Percentiles rank a stretch among this genome's conserved stretches.
These are phyloP conservation scores for Curvularia spicifera DNA, from an alignment of 2,329 filamentous ascomycete genomes.

Conservation along the genomic window DNA sequence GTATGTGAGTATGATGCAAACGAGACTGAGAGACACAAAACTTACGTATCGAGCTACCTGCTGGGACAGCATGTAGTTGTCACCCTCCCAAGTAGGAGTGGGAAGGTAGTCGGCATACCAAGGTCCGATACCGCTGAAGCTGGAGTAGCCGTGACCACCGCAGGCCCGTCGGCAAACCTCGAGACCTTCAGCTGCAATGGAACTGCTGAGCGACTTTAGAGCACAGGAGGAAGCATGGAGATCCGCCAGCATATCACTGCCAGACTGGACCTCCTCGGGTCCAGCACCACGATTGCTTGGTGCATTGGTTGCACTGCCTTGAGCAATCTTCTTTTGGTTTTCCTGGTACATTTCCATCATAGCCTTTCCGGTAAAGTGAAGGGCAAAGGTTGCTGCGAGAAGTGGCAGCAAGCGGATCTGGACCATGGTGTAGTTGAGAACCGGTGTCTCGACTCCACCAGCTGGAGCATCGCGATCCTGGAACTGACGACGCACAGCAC, in stretches of 20 bases:
- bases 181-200: conserved; percentile 74
- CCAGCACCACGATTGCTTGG: conserved; percentile 61
- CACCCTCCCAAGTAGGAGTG: conserved; percentile 75
- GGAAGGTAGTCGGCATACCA: conserved; percentile 80
- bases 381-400: conserved; percentile 75
- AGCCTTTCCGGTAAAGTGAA: conserved; percentile 77
- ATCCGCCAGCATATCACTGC: conserved; percentile 73
- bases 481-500: conserved; percentile 76
- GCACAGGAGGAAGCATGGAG: conserved; percentile 79
- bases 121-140: conserved; percentile 75
- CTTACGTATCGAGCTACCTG: conserved; percentile 74
- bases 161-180: conserved; percentile 77
- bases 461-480: conserved; percentile 72
- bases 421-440: conserved; percentile 82
- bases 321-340: conserved; percentile 71
- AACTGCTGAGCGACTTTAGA: conserved; percentile 74
- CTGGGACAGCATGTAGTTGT: conserved; percentile 84
- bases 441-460: conserved; percentile 71
- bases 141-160: conserved; percentile 77
- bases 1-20: conserved; percentile 8
- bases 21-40: conserved; percentile 9
- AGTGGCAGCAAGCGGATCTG: conserved; percentile 75
- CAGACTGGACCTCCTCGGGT: conserved; percentile 70
- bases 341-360: conserved; percentile 78
- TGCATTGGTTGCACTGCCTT: conserved; percentile 48